Evolutionary conservation across 1,284 basidiomycete species (phyloP).

Genomic region (Malassezia yamatoensis): DNA sequence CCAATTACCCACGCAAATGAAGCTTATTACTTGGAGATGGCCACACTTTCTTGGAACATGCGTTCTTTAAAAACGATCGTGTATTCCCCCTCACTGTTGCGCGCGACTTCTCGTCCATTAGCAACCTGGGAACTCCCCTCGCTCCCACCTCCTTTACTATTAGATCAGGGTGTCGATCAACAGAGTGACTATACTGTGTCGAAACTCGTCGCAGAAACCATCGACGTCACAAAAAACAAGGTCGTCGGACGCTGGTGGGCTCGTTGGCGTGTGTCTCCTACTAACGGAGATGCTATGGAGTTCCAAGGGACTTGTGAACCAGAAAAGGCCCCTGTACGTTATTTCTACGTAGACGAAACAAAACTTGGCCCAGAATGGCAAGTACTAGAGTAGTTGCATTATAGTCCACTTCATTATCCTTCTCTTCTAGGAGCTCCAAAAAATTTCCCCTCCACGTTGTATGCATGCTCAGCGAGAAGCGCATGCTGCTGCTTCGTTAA

Average conservation of each 20-base stretch:
- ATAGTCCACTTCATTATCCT: background rate
- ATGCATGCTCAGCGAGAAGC: background rate
- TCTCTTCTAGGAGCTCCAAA: no score
- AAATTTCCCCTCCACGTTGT: background rate
- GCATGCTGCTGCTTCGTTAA: background rate
- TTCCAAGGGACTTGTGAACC: constrained; percentile 19
- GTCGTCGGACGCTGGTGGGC: constrained; percentile 68
- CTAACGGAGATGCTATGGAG: constrained; percentile 54
- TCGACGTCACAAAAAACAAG: constrained; percentile 52
- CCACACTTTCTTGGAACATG: constrained; percentile 60
- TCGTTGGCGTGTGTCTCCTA: constrained; percentile 58
- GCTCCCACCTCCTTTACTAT: constrained; percentile 16
- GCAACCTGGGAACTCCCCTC: constrained; percentile 57
- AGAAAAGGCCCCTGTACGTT: constrained; percentile 50
- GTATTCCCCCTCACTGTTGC: constrained; percentile 63
- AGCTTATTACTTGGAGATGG: constrained; percentile 55
- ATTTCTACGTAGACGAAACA: constrained; percentile 77
- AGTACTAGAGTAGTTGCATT: constrained; percentile 22
- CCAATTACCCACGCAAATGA: constrained; percentile 11
- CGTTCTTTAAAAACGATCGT: constrained; percentile 59
- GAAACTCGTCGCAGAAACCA: constrained; percentile 34
- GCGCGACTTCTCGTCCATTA: constrained; percentile 61
- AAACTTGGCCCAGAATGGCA: constrained; percentile 52
- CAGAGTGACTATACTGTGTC: constrained; percentile 16
- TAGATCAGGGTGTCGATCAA: background rate